Base-by-base conservation (phyloP, 441 rosid species). In the Croton setiger region DNA sequence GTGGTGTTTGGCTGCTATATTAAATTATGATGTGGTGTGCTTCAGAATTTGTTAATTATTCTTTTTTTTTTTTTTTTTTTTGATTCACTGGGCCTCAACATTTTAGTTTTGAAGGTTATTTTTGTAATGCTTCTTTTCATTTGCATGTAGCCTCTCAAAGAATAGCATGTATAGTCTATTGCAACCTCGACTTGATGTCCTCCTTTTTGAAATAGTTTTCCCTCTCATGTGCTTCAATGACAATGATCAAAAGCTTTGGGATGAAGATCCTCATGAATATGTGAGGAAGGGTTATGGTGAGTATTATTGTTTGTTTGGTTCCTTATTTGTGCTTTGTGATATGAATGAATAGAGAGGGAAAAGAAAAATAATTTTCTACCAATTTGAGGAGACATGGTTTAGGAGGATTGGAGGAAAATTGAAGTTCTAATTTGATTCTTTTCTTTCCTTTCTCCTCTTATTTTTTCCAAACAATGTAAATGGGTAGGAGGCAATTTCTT, bases 251-350 rank as follows among this genome's bases (percentile, higher is more conserved):
- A 84, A 87, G 82, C 99, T 96, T 74, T 96, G 99, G 99, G 99
- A 92, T 47, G 99, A 96, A 87, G 99, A 96, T 72, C 98, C 99
- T 2, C 98, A 92, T 72, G 98, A 96, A 80, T 96, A 96, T 79
- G 98, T 96, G 48, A 88, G 99, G 82, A 96, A 96, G 86, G 99
- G 99, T 69, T 96, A 96, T 76, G 99, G 99, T 96, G 82, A 82
- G 92, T 78, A 48, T 65, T 41, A 27, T 27, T 27, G 31, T 27
- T 27, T 27, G 31, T 27, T 27, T 27, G 31, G 31, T 27, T 27
- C 31, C 31, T 27, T 27, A 27, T 27, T 27, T 27, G 31, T 27
- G 31, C 31, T 0, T 1, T 27, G 31, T 27, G 2, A 27, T 27
- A 27, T 27, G 31, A 27, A 27, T 2, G 2, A 27, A 27, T 27